Conservation (phyloP, 805 yeast genomes). For the Yarrowia alimentaria region DNA sequence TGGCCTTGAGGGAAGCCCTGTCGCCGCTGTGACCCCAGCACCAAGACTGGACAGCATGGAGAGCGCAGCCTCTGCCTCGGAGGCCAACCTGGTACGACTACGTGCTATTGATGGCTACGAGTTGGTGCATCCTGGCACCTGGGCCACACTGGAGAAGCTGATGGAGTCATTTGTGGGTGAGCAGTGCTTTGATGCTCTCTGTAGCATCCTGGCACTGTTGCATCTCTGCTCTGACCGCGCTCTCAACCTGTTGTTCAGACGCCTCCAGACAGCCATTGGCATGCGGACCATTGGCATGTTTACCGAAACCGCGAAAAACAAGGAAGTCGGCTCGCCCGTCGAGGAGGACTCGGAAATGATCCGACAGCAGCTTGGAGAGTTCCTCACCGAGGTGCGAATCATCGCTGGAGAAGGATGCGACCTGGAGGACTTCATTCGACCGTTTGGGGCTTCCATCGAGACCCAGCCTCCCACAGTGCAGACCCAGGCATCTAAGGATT, state of each 20-base stretch:
- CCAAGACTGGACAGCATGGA: constrained; percentile 8
- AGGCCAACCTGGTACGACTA: constrained; percentile 18
- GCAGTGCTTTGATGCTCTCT: constrained; percentile 12
- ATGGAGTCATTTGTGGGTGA: constrained; percentile 14
- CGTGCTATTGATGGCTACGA: constrained; percentile 21
- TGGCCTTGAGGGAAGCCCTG: not conserved
- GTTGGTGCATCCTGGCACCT: constrained; percentile 10
- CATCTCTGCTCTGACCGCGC: constrained; percentile 9
- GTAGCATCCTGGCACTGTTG: constrained; percentile 1
- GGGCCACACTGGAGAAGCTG: constrained; percentile 19
- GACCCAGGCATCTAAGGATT: constrained; percentile 17
- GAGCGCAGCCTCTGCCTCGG: constrained; percentile 2
- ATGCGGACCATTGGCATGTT: constrained; percentile 16
- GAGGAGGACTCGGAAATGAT: not conserved
- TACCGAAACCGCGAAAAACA: not conserved
- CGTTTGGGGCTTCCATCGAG: constrained; percentile 19
- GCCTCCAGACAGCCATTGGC: constrained; percentile 13
- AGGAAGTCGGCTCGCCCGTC: not conserved
- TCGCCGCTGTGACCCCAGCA: too few relatives aligned
- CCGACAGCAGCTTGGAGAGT: constrained; percentile 6
- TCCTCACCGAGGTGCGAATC: not conserved
- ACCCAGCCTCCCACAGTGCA: constrained; percentile 15
- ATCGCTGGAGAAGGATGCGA: constrained; percentile 15
- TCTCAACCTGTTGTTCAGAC: constrained; percentile 12
- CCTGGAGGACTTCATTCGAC: constrained; percentile 7